Evolutionary conservation across 2,329 filamentous ascomycete genomes (phyloP).

Genomic region (Xylariaceae sp.): DNA sequence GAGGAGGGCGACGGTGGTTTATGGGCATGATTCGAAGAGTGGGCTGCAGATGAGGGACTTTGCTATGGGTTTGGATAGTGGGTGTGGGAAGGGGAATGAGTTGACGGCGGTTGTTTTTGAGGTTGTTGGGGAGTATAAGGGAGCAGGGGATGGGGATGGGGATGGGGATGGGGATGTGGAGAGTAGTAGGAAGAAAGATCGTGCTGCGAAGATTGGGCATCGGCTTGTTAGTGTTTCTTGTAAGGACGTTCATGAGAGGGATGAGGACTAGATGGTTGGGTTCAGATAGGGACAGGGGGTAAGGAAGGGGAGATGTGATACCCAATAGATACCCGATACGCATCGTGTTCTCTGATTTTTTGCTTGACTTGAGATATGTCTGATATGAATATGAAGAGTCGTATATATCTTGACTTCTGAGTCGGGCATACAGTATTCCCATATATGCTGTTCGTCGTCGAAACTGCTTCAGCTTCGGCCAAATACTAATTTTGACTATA

Average conservation of each 20-base stretch:
- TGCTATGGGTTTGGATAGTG: conserved; percentile 81
- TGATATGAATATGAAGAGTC: no score
- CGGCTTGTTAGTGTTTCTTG: background rate
- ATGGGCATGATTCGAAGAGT: conserved; percentile 78
- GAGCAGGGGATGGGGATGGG: conserved; percentile 1
- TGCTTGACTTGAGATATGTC: no score
- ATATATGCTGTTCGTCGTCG: no score
- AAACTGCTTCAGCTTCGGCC: no score
- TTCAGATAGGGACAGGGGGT: no score
- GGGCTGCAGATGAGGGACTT: conserved; percentile 64
- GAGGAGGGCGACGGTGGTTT: conserved; percentile 60
- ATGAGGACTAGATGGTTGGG: no score
- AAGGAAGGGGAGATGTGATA: no score
- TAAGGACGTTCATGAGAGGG: background rate
- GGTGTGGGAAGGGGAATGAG: conserved; percentile 72
- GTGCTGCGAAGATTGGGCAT: conserved; percentile 2
- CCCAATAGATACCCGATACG: no score
- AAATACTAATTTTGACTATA: no score
- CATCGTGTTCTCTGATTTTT: no score
- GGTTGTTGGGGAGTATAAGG: conserved; percentile 10
- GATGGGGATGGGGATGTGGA: background rate
- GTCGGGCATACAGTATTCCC: no score
- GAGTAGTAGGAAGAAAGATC: background rate
- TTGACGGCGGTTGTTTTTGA: conserved; percentile 77
- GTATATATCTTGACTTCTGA: no score